Evolutionary conservation across 1,139 yeast species (phyloP), one percentile per base, ranked within the genome.

Genomic region (Nadsonia starkeyi-henricii): DNA sequence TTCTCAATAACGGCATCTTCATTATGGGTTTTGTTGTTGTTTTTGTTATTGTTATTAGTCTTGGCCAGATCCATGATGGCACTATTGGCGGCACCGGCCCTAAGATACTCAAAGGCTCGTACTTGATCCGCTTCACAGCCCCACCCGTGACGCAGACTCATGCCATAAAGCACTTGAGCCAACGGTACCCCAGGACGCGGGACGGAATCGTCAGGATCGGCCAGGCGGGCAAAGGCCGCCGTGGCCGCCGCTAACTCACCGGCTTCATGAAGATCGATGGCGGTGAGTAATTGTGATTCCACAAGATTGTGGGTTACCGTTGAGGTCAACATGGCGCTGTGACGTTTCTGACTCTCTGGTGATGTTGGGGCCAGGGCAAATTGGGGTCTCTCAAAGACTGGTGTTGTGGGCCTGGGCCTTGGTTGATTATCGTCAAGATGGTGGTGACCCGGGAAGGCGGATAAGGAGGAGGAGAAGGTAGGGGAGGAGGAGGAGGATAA

Each of bases 141-240:
- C 67, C 67, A 63, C 13, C 67, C 67, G 45, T 63, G 67, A 18
- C 67, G 52, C n/a, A 63, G 55, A 5, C 63, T 54, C 43, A 63
- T 51, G 1, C 67, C 67, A 36, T 57, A 57, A 37, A 63, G 17
- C 12, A 33, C 39, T 15, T 33, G 39, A 33, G 39, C 39, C 5
- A 33, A n/a, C 17, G 39, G 39, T 33, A 33, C 39, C 15, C 39
- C 39, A 4, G 39, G 39, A 3, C 39, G 15, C 3, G 39, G 39
- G 15, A 33, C 17, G 12, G 4, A 7, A 4, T 12, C 17, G 12
- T 33, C 39, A 15, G 39, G 39, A 15, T 33, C 17, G 12, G 39
- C 39, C 3, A 33, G 17, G 4, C 4, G 15, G 12, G 39, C 4
- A 15, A 33, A 33, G 4, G 17, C 17, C 4, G 15, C 5, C 5